phyloP scores from a whole-genome alignment of 2,329 filamentous ascomycete species.

The Ceratocystis alfenasii region DNA sequence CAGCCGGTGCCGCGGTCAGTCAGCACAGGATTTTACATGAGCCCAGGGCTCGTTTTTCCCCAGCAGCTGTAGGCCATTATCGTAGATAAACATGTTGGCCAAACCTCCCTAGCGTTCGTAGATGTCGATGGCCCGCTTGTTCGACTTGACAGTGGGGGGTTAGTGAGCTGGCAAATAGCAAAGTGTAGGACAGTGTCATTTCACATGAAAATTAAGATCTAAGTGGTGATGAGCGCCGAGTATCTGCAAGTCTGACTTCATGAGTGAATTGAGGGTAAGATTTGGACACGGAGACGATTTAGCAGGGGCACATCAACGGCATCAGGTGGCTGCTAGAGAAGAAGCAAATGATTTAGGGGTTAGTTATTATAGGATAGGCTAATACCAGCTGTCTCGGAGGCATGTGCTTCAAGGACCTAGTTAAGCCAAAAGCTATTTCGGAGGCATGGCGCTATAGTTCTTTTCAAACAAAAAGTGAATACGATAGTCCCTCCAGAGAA shows the following conservation, averaged over 20 bases:
- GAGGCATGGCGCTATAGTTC: no score
- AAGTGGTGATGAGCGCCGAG: slow-evolving; percentile 63
- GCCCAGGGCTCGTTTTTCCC: slow-evolving; percentile 48
- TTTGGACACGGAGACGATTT: slow-evolving; percentile 66
- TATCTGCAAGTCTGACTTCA: slow-evolving; percentile 60
- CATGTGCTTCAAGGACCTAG: neutral
- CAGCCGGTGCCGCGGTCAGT: slow-evolving; percentile 59
- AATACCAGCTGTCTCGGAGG: neutral
- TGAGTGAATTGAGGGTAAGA: slow-evolving; percentile 59
- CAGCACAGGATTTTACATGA: slow-evolving; percentile 55
- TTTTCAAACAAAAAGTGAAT: no score
- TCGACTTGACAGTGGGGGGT: slow-evolving; percentile 60
- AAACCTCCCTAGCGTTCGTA: slow-evolving; percentile 69
- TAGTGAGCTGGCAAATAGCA: slow-evolving; percentile 57
- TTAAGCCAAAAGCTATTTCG: no score
- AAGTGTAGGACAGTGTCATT: slow-evolving; percentile 66
- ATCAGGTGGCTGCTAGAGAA: slow-evolving; percentile 59
- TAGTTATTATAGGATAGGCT: slow-evolving; percentile 52
- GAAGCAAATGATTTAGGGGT: slow-evolving; percentile 67
- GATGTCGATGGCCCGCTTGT: slow-evolving; percentile 65
- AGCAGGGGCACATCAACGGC: slow-evolving; percentile 63
- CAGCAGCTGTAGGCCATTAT: slow-evolving; percentile 60
- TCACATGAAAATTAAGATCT: slow-evolving; percentile 65
- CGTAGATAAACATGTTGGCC: slow-evolving; percentile 65
- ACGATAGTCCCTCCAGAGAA: no score